Evolutionary conservation across 257 asterid species (phyloP), one percentile per base, ranked within the genome.

Genomic region (Nicotiana benthamiana): DNA sequence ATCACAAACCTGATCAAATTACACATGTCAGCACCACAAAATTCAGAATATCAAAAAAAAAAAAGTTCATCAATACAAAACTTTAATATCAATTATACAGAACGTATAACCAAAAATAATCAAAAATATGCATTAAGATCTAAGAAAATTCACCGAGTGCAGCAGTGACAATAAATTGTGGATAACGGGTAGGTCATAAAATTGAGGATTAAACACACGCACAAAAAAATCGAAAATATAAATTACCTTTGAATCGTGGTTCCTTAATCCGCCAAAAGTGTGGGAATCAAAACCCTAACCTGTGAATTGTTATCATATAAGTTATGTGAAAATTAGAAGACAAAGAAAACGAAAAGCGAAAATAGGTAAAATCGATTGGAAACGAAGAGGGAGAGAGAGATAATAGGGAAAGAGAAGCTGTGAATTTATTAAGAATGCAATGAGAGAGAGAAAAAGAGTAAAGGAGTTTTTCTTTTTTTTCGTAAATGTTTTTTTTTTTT

Each of bases 1-100:
- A 82, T 80, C 60, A 72, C 36, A 87, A 40, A 84, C 96, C 96
- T 94, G 95, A 87, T 92, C 90, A 92, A 79, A 79, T 61, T 63
- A 79, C 60, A 79, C 56, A 34, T 9, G 17, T 12, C 34, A 12
- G 16, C 16, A 62, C 36, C 9, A 86, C 43, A 56, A 54, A 87
- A 83, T 46, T 61, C 80, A 65, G 61, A 46, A 83, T 43, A 57
- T 12, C 28, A 75, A 83, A 28, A 53, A 56, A 84, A 82, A 56
- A 82, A 48, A 40, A 20, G 70, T 43, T 61, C 65, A 77, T 76
- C 61, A 65, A 75, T 15, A 65, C n/a, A 40, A 57, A 24, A 5
- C 43, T 8, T 40, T 0, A 13, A 34, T 17, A 22, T 80, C 54
- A 65, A 75, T 13, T 28, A 52, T 64, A 59, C 60, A 24, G 82